phyloP scores from a whole-genome alignment of 108 stramenopile genomes.

The Poteriospumella lacustris region DNA sequence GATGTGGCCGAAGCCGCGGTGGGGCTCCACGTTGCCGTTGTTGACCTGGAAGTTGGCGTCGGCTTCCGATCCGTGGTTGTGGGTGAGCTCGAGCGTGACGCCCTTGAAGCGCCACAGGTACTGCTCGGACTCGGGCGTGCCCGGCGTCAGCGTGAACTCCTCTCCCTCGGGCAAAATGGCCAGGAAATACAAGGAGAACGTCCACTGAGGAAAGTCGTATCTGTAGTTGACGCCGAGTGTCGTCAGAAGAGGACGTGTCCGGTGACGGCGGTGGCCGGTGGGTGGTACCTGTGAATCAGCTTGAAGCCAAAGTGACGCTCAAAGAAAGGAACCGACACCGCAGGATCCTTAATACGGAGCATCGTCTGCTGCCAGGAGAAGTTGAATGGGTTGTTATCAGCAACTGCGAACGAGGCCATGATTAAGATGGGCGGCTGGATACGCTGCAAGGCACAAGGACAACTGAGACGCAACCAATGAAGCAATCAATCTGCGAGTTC shows the following conservation, averaged over 20 bases:
- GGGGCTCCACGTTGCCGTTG: conserved; percentile 90
- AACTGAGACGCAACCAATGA: no score
- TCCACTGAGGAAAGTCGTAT: conserved; percentile 18
- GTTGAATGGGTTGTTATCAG: no score
- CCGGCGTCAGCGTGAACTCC: conserved; percentile 26
- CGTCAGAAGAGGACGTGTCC: no score
- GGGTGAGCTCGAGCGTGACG: conserved; percentile 33
- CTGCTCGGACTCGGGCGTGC: conserved; percentile 71
- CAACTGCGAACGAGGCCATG: no score
- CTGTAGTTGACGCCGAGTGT: no score
- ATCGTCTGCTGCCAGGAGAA: conserved; percentile 71
- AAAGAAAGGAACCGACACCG: conserved; percentile 39
- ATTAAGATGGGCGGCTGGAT: no score
- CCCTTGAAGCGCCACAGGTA: conserved; percentile 75
- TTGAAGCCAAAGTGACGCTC: conserved; percentile 4
- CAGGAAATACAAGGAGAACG: background rate
- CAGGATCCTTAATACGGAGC: conserved; percentile 89
- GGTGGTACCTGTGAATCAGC: conserved; percentile 1
- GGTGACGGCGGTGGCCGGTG: no score
- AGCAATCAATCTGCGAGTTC: no score
- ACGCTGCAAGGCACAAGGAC: no score
- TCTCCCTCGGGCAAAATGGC: background rate
- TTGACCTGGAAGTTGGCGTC: conserved; percentile 19
- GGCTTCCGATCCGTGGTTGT: conserved; percentile 5
- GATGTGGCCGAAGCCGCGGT: conserved; percentile 93